A percentile compares a stretch with the other conserved stretches of the same genome.
Conservation (phyloP, 2,329 filamentous ascomycete genomes). For the Boeremia lycopersici region DNA sequence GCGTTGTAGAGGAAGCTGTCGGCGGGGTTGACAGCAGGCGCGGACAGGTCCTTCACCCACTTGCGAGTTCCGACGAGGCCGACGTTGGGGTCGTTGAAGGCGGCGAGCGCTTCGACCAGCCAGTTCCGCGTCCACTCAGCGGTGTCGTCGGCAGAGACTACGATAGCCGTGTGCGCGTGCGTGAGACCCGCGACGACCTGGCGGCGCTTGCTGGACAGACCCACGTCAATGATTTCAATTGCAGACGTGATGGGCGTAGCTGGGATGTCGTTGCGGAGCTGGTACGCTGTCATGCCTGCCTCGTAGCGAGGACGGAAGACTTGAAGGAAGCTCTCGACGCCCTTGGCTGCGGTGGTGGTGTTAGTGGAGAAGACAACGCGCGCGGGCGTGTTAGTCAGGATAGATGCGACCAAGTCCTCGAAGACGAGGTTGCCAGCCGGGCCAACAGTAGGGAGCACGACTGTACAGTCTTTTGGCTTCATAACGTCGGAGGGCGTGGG, state of each 20-base stretch:
- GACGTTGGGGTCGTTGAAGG: conserved; percentile 24
- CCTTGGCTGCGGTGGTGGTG: not conserved
- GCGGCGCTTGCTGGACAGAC: conserved; percentile 27
- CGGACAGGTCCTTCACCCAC: conserved; percentile 24
- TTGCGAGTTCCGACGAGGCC: conserved; percentile 34
- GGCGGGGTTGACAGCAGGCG: not conserved
- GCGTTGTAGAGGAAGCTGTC: not conserved
- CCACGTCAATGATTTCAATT: conserved; percentile 13
- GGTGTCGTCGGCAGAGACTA: conserved; percentile 27
- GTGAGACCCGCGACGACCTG: conserved; percentile 22
- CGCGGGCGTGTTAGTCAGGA: conserved; percentile 22
- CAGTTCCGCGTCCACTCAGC: conserved; percentile 26
- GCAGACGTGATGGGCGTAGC: not conserved
- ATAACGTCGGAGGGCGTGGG: not conserved
- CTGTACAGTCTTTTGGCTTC: conserved; percentile 22
- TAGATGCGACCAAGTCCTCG: conserved; percentile 14
- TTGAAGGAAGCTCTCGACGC: conserved; percentile 1
- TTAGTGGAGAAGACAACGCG: conserved; percentile 28
- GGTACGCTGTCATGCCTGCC: conserved; percentile 15
- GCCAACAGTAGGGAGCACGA: conserved; percentile 30
- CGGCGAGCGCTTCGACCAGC: conserved; percentile 21
- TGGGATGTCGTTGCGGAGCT: conserved; percentile 6
- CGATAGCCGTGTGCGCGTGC: conserved; percentile 16
- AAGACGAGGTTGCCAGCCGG: conserved; percentile 13
- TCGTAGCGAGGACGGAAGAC: conserved; percentile 2